These are phyloP conservation scores for Xylaria scruposa DNA, from an alignment of 495 filamentous ascomycete genomes.

Conservation along the genomic window DNA sequence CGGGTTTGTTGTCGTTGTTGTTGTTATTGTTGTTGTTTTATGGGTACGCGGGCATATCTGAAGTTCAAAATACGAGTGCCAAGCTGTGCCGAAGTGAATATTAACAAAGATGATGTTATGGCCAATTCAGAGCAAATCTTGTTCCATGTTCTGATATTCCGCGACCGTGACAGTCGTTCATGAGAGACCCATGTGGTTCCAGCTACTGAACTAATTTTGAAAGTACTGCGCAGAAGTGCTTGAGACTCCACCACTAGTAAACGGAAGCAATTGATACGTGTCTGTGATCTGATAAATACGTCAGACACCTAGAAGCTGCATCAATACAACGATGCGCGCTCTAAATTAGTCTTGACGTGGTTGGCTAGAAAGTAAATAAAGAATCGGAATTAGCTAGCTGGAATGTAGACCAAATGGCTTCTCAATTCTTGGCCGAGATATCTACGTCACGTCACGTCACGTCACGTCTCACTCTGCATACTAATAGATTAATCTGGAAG, in stretches of 20 bases:
- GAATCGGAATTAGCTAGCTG: background rate
- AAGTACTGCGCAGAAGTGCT: background rate
- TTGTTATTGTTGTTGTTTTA: background rate
- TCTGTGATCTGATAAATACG: slow-evolving; percentile 5
- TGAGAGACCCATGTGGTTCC: background rate
- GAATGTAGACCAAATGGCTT: background rate
- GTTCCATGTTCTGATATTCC: background rate
- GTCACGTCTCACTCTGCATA: background rate
- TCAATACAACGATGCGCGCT: background rate
- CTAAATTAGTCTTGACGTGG: background rate
- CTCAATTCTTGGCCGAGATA: background rate
- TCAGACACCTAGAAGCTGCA: background rate
- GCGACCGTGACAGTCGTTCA: background rate
- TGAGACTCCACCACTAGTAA: background rate
- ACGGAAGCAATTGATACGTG: slow-evolving; percentile 9
- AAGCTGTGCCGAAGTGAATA: background rate
- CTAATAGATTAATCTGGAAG: background rate
- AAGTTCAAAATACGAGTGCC: slow-evolving; percentile 6
- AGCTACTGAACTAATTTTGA: background rate
- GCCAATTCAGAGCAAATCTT: background rate
- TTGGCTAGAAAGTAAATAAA: background rate
- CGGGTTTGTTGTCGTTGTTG: background rate
- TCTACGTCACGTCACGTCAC: background rate
- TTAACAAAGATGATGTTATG: background rate
- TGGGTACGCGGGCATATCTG: background rate